Base-by-base conservation (phyloP, 805 yeast genomes). In the Wickerhamiella occidentalis region DNA sequence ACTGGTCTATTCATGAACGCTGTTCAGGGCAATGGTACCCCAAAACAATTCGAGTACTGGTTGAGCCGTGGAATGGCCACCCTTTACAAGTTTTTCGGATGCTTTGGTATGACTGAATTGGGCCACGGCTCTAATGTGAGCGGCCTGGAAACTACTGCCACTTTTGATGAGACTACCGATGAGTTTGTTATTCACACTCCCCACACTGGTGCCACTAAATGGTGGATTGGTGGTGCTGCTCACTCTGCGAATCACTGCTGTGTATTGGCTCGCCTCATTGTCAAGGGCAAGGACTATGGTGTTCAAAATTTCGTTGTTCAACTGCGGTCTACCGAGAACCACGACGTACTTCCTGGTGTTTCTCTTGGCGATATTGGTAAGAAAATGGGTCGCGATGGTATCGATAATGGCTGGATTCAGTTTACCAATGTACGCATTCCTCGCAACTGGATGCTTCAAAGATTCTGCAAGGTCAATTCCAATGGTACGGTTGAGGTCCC, bases 151-250 rank as follows among this genome's bases (percentile, higher is more conserved):
- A 85, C 95, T 6, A 80, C 84, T 13, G 94, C 95, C 6, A 79
- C 80, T 12, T 85, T 72, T 61, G 78, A 82, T 61, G 66, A 70
- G 18, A 68, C 67, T 15, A 73, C 69, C 17, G 82, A 83, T 54
- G 75, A 77, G 49, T 82, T 85, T 58, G 61, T 72, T 43, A 76
- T 85, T 56, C 75, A 82, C 60, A 85, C 95, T 6, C 95, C 95
- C 0, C 83, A 83, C 62, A 66, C 83, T 49, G 84, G 88, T 25
- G 95, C 95, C 37, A 85, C 95, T 17, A 85, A 85, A 63, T 85
- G 95, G 94, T 85, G 95, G 95, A 85, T 85, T 58, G 95, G 95
- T 45, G 95, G 95, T 58, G 95, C 95, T 29, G 94, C 94, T 9
- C 88, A 83, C 63, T 79, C 90, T 13, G 82, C 94, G 3, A 84